phyloP scores from a whole-genome alignment of 148 eudicot species.

The Rhododendron ferrugineum region DNA sequence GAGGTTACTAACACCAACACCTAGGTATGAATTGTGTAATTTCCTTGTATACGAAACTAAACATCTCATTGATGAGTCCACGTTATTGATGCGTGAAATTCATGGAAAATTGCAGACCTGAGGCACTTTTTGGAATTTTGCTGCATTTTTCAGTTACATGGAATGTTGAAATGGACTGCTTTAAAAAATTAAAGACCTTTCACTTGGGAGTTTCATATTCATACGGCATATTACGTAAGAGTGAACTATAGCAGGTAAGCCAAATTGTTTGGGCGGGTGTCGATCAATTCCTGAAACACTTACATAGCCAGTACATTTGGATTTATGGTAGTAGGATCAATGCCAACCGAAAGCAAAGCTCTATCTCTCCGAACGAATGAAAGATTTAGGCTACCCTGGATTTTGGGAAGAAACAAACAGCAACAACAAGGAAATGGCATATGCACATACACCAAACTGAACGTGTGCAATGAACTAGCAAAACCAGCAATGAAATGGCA shows the following conservation, averaged over 20 bases:
- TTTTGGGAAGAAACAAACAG: too few species aligned
- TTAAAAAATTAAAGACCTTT: not conserved
- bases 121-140: not conserved
- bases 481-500: too few species aligned
- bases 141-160: not conserved
- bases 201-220: not conserved
- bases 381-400: too few species aligned
- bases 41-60: too few species aligned
- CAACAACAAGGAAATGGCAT: too few species aligned
- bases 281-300: not conserved
- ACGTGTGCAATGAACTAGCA: too few species aligned
- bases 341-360: too few species aligned
- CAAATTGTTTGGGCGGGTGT: not conserved
- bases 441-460: too few species aligned
- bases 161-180: not conserved
- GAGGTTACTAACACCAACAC: too few species aligned
- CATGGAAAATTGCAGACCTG: slow-evolving; percentile 35
- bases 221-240: not conserved
- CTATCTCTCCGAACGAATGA: too few species aligned
- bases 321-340: too few species aligned
- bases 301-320: not conserved
- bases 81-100: slow-evolving; percentile 50
- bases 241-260: not conserved
- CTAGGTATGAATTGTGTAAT: slow-evolving; percentile 41
- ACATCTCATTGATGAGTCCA: slow-evolving; percentile 45